These are phyloP conservation scores for Phytopythium kandeliae DNA, from an alignment of 352 stramenopile genomes.

Conservation along the genomic window DNA sequence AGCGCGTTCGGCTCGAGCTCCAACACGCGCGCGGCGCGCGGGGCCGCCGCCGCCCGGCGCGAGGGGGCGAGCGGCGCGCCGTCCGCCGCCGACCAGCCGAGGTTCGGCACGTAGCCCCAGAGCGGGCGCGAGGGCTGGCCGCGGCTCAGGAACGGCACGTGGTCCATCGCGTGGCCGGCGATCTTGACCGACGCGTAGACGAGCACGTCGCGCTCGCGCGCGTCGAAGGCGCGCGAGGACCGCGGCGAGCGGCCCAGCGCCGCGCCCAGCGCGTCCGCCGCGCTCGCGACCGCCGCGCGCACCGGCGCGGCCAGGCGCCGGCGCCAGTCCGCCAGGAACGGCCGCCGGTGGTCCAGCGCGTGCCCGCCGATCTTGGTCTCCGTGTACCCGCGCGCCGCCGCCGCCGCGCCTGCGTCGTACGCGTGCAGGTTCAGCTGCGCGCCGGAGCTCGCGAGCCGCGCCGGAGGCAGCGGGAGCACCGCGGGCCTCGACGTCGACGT, in stretches of 20 bases:
- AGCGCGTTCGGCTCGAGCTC: conserved; percentile 22
- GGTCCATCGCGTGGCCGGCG: conserved; percentile 67
- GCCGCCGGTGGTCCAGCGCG: conserved; percentile 46
- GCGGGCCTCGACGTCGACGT: too few species aligned
- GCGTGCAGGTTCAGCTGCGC: conserved; percentile 54
- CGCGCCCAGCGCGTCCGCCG: conserved; percentile 11
- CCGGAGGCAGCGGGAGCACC: neutral
- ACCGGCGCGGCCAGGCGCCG: conserved; percentile 20
- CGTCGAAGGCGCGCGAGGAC: conserved; percentile 33
- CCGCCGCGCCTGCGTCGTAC: conserved; percentile 21
- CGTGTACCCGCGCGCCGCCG: conserved; percentile 20
- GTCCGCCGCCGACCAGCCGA: neutral
- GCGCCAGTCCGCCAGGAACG: conserved; percentile 23
- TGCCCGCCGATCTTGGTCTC: conserved; percentile 81
- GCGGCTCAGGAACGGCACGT: conserved; percentile 63
- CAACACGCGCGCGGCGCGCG: conserved; percentile 17
- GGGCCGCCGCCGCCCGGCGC: conserved; percentile 9
- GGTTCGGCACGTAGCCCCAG: conserved; percentile 29
- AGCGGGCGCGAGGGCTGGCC: conserved; percentile 55
- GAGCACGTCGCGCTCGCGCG: conserved; percentile 29
- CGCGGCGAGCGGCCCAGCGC: conserved; percentile 6
- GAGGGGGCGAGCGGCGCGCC: conserved; percentile 4
- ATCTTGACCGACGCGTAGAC: conserved; percentile 70
- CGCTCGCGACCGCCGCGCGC: conserved; percentile 20
- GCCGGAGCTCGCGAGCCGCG: conserved; percentile 8